These are phyloP conservation scores for Syzygium grande DNA, from an alignment of 345 rosid genomes.

Conservation along the genomic window DNA sequence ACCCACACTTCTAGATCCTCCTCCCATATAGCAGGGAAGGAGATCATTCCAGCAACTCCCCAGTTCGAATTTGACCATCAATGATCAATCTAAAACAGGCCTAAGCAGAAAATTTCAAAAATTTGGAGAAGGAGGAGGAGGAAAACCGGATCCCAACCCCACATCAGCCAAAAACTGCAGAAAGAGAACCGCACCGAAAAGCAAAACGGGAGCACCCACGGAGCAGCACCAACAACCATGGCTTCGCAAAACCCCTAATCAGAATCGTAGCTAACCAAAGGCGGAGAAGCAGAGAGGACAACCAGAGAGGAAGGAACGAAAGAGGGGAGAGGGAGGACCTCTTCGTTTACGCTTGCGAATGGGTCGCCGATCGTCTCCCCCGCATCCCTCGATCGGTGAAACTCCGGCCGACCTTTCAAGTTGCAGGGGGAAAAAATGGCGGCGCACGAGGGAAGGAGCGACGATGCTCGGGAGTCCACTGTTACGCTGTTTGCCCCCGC, in stretches of 20 bases:
- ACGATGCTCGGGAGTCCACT: no score
- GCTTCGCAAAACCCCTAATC: not conserved
- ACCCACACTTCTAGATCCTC: not conserved
- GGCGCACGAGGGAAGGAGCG: not conserved
- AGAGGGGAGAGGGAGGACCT: not conserved
- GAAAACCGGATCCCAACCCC: not conserved
- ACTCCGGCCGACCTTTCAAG: not conserved
- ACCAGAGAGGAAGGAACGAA: not conserved
- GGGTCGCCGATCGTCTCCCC: not conserved
- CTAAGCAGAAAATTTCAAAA: not conserved
- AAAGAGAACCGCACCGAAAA: not conserved
- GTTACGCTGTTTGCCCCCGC: no score
- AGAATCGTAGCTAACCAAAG: not conserved
- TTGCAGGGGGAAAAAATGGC: not conserved
- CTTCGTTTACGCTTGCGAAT: not conserved
- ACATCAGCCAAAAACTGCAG: not conserved
- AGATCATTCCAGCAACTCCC: not conserved
- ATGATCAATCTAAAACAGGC: not conserved
- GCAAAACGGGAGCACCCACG: not conserved
- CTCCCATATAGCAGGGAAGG: not conserved
- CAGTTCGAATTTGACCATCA: not conserved
- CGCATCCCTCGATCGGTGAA: not conserved
- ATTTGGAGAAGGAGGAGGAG: not conserved
- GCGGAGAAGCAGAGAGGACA: not conserved
- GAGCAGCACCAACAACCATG: not conserved